A percentile compares a stretch with the other conserved stretches of the same genome.
phyloP scores from a whole-genome alignment of 176 grass and related monocot genomes.

The Carex parvula region DNA sequence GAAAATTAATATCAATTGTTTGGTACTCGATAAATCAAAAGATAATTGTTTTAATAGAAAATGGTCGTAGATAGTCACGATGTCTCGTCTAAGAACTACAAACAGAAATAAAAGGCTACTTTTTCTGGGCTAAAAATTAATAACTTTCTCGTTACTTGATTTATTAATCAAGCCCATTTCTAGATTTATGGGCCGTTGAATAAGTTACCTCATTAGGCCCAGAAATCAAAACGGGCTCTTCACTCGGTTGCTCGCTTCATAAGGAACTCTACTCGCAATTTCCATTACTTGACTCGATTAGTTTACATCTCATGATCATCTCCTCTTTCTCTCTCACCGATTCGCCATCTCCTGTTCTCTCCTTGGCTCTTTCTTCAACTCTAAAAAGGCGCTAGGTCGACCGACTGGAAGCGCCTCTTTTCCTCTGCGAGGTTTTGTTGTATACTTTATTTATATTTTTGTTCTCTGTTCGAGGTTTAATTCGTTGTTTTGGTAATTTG shows the following conservation, averaged over 20 bases:
- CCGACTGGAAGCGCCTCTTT: background rate
- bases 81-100: background rate
- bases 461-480: background rate
- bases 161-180: background rate
- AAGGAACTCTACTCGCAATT: background rate
- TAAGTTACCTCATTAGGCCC: background rate
- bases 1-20: background rate
- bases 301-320: background rate
- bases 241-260: background rate
- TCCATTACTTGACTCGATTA: conserved; percentile 4
- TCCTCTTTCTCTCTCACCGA: background rate
- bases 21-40: background rate
- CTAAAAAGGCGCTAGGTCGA: background rate
- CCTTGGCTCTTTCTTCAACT: background rate
- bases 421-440: background rate
- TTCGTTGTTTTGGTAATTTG: background rate
- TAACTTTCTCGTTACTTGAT: background rate
- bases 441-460: background rate
- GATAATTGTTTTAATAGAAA: background rate
- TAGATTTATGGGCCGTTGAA: background rate
- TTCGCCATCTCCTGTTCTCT: background rate
- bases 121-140: background rate
- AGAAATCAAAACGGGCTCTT: background rate
- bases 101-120: background rate
- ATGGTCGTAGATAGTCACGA: no score